Evolutionary conservation across 352 stramenopile species (phyloP).

Genomic region (Phytopythium vexans): DNA sequence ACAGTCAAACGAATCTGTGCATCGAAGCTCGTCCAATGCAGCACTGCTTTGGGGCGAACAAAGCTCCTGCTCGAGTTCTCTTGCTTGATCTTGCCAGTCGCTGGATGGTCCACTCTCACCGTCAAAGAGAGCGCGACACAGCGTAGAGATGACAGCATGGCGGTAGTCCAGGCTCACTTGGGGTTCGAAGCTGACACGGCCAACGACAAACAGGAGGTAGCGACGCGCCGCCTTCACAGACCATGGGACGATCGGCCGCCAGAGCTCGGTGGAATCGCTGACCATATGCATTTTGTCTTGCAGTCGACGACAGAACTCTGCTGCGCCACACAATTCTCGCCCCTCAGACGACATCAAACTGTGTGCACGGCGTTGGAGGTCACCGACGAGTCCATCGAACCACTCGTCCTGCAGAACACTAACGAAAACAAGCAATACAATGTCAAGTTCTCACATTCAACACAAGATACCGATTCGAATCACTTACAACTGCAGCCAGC

Average conservation of each 20-base stretch:
- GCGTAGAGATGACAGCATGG: too few species aligned
- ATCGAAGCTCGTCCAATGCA: neutral
- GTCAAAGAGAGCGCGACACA: too few species aligned
- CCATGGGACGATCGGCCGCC: conserved; percentile 8
- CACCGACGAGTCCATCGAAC: conserved; percentile 11
- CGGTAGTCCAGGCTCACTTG: too few species aligned
- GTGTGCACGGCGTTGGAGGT: conserved; percentile 6
- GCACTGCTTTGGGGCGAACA: neutral
- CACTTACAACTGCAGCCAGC: conserved; percentile 35
- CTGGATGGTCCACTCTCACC: too few species aligned
- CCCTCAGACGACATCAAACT: conserved; percentile 8
- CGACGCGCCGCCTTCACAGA: conserved; percentile 9
- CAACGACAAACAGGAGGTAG: conserved; percentile 6
- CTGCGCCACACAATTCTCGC: conserved; percentile 7
- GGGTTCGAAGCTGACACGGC: too few species aligned
- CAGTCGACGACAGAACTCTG: neutral
- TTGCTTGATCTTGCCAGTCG: too few species aligned
- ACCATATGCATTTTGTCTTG: conserved; percentile 1
- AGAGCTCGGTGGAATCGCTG: neutral
- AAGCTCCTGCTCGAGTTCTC: neutral
- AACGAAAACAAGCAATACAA: neutral
- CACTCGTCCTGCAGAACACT: conserved; percentile 25
- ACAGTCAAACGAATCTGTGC: conserved; percentile 1
- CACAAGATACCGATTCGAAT: neutral
- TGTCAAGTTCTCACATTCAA: neutral